Base-by-base conservation (phyloP, 306 rosid species). In the Sindora glabra region DNA sequence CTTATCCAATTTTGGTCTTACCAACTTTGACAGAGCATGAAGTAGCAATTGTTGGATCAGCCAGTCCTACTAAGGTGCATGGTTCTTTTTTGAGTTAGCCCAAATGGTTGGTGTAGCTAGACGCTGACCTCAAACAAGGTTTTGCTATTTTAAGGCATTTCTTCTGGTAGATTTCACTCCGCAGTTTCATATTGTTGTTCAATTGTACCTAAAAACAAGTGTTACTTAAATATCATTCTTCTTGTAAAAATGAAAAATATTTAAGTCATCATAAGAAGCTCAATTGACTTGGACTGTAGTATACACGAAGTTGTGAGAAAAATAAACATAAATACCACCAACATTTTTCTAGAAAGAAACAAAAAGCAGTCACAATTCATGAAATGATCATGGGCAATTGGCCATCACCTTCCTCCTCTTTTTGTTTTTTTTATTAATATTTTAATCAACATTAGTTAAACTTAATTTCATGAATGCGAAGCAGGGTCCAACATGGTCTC, bases 41-140 rank as follows among this genome's bases (percentile, higher is more conserved):
- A 55, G 73, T 73, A 59, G 36, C 23, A 64, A 34, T 56, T 55
- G 68, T 54, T 61, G 71, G 57, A 61, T 74, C 74, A 19, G 25
- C 41, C 48, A 16, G n/a, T n/a, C n/a, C n/a, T n/a, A 37, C 11
- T 6, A 36, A 38, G 71, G 54, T 50, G 32, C 14, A 10, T 33
- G 55, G 25, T 40, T 46, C 29, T 57, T 62, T 36, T 42, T 15
- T 36, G 54, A 53, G 54, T 54, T 36, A 68, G 41, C 26, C 29
- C 37, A 54, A 45, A 40, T 48, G 61, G 62, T 48, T 46, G 74
- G 65, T 73, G 50, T 29, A 40, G 55, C 62, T 45, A 11, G 50
- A 66, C 64, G 22, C 41, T 8, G 50, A 57, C 70, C 16, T 27
- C 2, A 57, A 32, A 49, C 6, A 38, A 27, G 48, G 33, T 42